phyloP scores from a whole-genome alignment of 1,284 basidiomycete genomes.

The Sporisorium scitamineum region DNA sequence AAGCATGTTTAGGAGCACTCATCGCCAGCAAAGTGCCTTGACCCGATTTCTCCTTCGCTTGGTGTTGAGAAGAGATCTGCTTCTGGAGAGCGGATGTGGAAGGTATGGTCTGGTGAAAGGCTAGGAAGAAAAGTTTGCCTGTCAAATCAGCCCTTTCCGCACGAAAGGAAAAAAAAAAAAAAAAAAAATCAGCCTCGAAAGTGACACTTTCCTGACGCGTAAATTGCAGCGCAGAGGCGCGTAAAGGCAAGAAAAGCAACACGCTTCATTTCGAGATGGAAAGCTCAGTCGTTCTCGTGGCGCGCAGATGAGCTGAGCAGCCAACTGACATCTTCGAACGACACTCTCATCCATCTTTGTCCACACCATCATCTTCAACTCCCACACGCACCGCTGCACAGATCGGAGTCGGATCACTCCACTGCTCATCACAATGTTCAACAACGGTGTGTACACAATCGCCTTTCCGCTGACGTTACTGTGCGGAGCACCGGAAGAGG shows the following conservation, averaged over 20 bases:
- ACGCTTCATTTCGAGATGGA: slow-evolving; percentile 17
- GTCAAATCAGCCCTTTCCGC: slow-evolving; percentile 11
- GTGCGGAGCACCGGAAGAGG: neutral
- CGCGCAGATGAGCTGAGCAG: neutral
- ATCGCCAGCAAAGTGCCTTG: neutral
- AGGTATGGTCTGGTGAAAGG: neutral
- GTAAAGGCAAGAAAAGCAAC: slow-evolving; percentile 19
- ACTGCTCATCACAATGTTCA: slow-evolving; percentile 31
- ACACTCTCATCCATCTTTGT: neutral
- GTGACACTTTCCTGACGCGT: slow-evolving; percentile 42
- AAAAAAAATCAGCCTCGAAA: slow-evolving; percentile 21
- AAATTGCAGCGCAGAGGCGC: slow-evolving; percentile 23
- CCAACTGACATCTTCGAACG: slow-evolving; percentile 2
- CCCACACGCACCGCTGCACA: neutral
- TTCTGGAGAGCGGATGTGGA: neutral
- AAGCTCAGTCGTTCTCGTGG: slow-evolving; percentile 29
- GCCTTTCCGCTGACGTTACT: neutral
- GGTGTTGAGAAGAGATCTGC: neutral
- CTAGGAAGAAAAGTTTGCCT: neutral
- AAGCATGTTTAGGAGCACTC: neutral
- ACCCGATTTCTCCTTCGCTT: no score
- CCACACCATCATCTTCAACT: slow-evolving; percentile 2
- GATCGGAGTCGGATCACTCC: neutral
- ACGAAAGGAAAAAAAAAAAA: slow-evolving; percentile 29
- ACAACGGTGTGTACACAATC: slow-evolving; percentile 35